Conservation (phyloP, 163 green algal species). For the Chlorella variabilis region DNA sequence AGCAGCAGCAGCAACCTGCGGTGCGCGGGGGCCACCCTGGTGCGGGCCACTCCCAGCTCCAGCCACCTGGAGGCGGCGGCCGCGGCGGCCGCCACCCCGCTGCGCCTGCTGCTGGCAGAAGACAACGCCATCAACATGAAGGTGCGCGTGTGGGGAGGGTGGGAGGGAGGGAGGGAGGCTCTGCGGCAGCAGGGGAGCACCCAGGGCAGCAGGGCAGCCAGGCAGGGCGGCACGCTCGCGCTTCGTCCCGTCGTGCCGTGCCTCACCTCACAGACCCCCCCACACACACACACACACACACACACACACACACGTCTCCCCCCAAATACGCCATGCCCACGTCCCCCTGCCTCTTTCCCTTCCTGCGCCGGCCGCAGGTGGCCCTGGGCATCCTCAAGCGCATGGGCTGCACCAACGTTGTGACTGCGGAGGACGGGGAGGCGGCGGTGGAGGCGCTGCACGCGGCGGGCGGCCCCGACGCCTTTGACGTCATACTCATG, state of each 20-base stretch:
- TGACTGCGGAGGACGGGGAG: conserved; percentile 56
- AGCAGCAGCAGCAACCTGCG: conserved; percentile 27
- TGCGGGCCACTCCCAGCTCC: not conserved
- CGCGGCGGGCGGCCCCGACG: conserved; percentile 55
- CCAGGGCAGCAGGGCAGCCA: too few species aligned
- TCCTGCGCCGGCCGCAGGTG: conserved; percentile 21
- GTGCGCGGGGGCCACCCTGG: conserved; percentile 4
- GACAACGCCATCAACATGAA: conserved; percentile 91
- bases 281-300: too few species aligned
- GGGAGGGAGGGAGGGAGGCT: too few species aligned
- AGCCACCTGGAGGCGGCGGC: not conserved
- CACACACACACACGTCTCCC: not conserved
- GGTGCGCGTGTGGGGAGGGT: conserved; percentile 36
- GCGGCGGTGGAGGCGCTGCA: conserved; percentile 63
- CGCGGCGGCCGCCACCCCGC: not conserved
- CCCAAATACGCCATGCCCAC: not conserved
- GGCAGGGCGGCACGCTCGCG: too few species aligned
- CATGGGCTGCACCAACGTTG: conserved; percentile 56
- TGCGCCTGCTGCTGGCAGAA: conserved; percentile 78
- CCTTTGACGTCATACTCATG: conserved; percentile 82
- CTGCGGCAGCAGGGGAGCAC: too few species aligned
- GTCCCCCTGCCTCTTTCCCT: not conserved
- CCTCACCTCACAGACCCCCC: too few species aligned
- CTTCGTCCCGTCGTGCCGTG: too few species aligned
- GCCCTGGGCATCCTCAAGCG: conserved; percentile 62